Evolutionary conservation across 306 rosid genomes (phyloP), one percentile per base, ranked within the genome.

Genomic region (Corylus heterophylla): DNA sequence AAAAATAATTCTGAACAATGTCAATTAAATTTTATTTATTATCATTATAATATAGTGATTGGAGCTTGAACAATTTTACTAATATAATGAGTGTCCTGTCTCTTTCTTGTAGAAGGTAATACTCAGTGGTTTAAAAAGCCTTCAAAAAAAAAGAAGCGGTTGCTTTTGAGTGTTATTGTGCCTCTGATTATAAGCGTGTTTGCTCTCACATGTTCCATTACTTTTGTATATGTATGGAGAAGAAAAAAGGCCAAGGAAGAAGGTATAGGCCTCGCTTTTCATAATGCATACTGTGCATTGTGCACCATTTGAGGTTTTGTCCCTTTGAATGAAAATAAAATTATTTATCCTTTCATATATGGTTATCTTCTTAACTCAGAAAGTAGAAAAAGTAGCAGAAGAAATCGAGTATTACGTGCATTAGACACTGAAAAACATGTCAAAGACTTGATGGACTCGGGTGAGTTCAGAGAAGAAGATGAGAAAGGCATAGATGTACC

Each of bases 401-500:
- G 70, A 47, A 64, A 47, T 0, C 22, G 55, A 71, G 83, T 12
- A 12, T 54, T 72, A 9, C 71, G 18, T 25, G 20, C 81, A n/a
- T 12, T 81, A 7, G 82, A 71, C 6, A 84, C 56, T 20, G 86
- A 79, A 44, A 73, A 25, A 62, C 76, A 31, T 2, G 81, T 82
- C 44, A 84, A 74, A 58, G 82, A 18, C 25, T 37, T 86, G 37
- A 82, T 84, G 5, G 84, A 64, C 39, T 77, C 82, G 3, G 73
- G 45, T 18, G 59, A 55, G 4, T 74, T 86, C 22, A 81, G 76
- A 84, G 87, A 84, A 79, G 78, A 75, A 44, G 76, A 75, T 37
- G 80, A 44, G 25, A 22, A 78, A 66, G 83, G 79, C 39, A 39
- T 87, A 12, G 88, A 80, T 8, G 87, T 91, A 4, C 86, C 92